Conservation (phyloP, 2,329 filamentous ascomycete genomes). For the Xylaria sp. region DNA sequence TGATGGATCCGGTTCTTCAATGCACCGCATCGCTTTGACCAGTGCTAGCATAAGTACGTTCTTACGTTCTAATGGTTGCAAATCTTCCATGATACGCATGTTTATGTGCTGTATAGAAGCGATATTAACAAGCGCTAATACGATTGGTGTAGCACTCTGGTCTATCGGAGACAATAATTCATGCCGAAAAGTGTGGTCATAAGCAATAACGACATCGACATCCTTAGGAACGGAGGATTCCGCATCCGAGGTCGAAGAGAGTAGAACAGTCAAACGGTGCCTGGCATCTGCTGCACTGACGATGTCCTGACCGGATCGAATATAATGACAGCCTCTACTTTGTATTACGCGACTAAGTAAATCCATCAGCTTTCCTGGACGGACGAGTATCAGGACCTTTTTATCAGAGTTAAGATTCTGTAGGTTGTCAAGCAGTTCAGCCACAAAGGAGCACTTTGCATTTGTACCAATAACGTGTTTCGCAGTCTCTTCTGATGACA, state of each 20-base stretch:
- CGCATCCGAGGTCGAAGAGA: constrained; percentile 56
- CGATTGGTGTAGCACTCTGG: constrained; percentile 52
- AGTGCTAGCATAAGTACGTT: constrained; percentile 55
- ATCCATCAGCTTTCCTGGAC: constrained; percentile 61
- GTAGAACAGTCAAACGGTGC: constrained; percentile 52
- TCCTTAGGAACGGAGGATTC: constrained; percentile 53
- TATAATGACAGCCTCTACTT: constrained; percentile 51
- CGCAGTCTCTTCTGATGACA: constrained; percentile 57
- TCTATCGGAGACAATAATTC: constrained; percentile 47
- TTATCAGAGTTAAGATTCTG: constrained; percentile 53
- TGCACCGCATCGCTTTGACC: constrained; percentile 48
- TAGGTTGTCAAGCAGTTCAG: constrained; percentile 63
- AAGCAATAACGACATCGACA: constrained; percentile 65
- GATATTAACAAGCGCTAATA: constrained; percentile 61
- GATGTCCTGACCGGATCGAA: constrained; percentile 45
- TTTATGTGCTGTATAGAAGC: constrained; percentile 68
- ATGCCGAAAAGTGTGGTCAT: constrained; percentile 61
- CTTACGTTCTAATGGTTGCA: constrained; percentile 60
- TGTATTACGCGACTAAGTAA: constrained; percentile 63
- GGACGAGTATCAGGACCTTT: constrained; percentile 65
- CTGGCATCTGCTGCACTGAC: constrained; percentile 31
- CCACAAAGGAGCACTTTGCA: constrained; percentile 69
- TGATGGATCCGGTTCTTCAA: constrained; percentile 56
- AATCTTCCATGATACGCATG: constrained; percentile 55
- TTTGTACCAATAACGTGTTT: constrained; percentile 68